Evolutionary conservation across 306 rosid genomes (phyloP), one percentile per base, ranked within the genome.

Genomic region (Quercus glauca): DNA sequence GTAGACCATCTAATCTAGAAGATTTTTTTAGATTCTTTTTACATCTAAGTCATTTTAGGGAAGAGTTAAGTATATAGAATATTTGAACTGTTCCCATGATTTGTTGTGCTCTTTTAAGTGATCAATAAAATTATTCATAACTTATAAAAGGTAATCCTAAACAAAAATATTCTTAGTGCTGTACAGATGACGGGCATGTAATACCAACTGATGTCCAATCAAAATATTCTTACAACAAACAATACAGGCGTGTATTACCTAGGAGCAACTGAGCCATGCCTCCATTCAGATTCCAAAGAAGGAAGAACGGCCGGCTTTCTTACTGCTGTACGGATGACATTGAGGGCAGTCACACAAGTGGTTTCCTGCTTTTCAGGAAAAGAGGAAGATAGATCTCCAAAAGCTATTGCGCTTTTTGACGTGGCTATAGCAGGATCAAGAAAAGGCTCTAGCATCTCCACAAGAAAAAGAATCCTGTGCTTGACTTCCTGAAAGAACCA

Each of bases 201-300:
- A 41, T n/a, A 76, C 51, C 14, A 79, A 79, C 21, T 18, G 78
- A 31, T 19, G 21, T 33, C 51, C n/a, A 7, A 67, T 68, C 69
- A 84, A 68, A 28, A 67, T 41, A 60, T 26, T 33, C 55, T 33
- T 19, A 49, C 69, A 73, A 72, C 49, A 45, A 73, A 18, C n/a
- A 43, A 55, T 74, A 43, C 37, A 60, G 31, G 64, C 41, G 70
- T 14, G 52, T 71, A 85, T 85, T 89, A 94, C 98, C 98, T 94
- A 57, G 98, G 92, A 82, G 94, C 87, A 69, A 92, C 96, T 19
- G 90, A 87, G 76, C 96, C 97, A 82, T 83, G 90, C 84, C 94
- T 90, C 98, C 98, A 94, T 78, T 94, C 98, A 67, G 92, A 89
- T 91, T 94, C 98, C 84, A 94, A 72, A 71, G 97, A 94, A 71